phyloP scores from a whole-genome alignment of 192 early-diverging fungal species.

The Cladochytrium replicatum region DNA sequence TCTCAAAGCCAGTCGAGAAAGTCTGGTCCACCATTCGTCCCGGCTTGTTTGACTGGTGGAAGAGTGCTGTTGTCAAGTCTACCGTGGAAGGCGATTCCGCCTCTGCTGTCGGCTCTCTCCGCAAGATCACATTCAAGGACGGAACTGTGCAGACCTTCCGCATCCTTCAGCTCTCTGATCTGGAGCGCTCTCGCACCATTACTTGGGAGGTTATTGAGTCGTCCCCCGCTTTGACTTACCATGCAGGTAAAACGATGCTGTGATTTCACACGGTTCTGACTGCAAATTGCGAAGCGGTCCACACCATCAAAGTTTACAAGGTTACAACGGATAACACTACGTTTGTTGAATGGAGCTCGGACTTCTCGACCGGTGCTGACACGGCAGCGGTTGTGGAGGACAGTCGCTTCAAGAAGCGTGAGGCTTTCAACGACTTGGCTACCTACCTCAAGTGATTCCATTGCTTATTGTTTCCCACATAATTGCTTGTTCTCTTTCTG shows the following conservation, averaged over 20 bases:
- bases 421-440: slow-evolving; percentile 22
- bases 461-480: too few species aligned
- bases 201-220: slow-evolving; percentile 35
- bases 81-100: too few species aligned
- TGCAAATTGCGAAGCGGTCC: slow-evolving; percentile 29
- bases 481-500: too few species aligned
- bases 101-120: slow-evolving; percentile 30
- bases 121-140: slow-evolving; percentile 34
- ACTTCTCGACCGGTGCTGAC: slow-evolving; percentile 25
- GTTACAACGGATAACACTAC: slow-evolving; percentile 30
- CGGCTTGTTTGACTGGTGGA: too few species aligned
- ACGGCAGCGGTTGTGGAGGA: slow-evolving; percentile 28
- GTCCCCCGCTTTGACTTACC: slow-evolving; percentile 14
- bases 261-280: too few species aligned
- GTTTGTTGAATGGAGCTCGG: slow-evolving; percentile 34
- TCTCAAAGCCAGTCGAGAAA: too few species aligned
- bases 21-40: too few species aligned
- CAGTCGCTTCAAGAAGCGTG: slow-evolving; percentile 30
- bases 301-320: slow-evolving; percentile 26
- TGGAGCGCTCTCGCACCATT: slow-evolving; percentile 12
- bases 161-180: slow-evolving; percentile 24
- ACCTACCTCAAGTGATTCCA: too few species aligned
- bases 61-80: too few species aligned
- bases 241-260: too few species aligned
- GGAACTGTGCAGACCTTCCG: slow-evolving; percentile 30